Evolutionary conservation across 768 basidiomycete genomes (phyloP), one percentile per base, ranked within the genome.

Genomic region (Mycena crocata): DNA sequence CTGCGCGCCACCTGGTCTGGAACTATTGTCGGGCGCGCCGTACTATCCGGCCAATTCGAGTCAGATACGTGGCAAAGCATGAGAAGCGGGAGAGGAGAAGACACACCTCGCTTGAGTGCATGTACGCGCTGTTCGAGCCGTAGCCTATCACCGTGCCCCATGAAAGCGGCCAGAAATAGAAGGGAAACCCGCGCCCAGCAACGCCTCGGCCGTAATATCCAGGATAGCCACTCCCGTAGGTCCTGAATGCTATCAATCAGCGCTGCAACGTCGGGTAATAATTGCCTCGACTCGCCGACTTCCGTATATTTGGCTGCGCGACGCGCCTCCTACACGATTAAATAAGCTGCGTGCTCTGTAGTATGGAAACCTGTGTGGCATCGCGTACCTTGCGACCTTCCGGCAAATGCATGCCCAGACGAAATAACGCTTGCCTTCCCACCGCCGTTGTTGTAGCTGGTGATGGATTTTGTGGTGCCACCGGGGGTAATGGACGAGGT

Each of bases 141-240:
- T 66, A 70, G 42, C 51, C 80, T 50, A 57, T 71, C 28, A 42
- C 57, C 12, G 75, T 76, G 7, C 78, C 81, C 85, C 86, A 89
- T 5, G 83, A 78, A 21, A 89, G 31, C 0, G 88, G 88, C 87
- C 87, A 89, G 73, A 83, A 89, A 65, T 79, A 78, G 49, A 87
- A 89, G 2, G 87, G 88, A 69, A 89, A 88, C 1, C 81, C 82
- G 1, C 81, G 77, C 1, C 80, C 81, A 0, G 62, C 50, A 24
- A 87, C 85, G 13, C 86, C 84, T 17, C 78, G 78, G 17, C 77
- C 76, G 4, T 72, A 46, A 19, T 77, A 35, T 0, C 82, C 83
- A 42, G 87, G 87, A 67, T 88, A 89, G 1, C 87, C 87, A 62
- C 86, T 88, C 13, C 88, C 87, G 69, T 87, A 89, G 4, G 71